Base-by-base conservation (phyloP, 768 basidiomycete genomes). In the Wakefieldia striispora region DNA sequence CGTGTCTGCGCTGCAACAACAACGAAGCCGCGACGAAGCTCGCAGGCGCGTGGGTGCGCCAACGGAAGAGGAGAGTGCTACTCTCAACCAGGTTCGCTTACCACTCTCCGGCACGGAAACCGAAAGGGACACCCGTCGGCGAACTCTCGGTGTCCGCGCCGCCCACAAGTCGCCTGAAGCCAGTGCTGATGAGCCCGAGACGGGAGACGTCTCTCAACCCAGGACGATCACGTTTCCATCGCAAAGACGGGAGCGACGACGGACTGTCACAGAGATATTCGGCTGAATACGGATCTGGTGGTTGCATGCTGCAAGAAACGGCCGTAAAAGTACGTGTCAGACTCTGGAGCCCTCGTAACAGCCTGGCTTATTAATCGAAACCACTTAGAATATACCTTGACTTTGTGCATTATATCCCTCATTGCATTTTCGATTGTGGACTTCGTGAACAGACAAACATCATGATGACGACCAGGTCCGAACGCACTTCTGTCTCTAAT, bases 1-100 rank as follows among this genome's bases (percentile, higher is more conserved):
- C 3, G 72, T 83, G 10, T 75, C 75, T 24, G 71, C 81, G 36
- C 66, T 88, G 23, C 79, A 82, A 53, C 75, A 78, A 60, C 82
- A 81, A 49, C 71, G 77, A 52, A 67, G 45, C 23, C 67, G 73
- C 8, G 63, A 72, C 47, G 62, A 63, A 26, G 72, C 67, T 45
- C 62, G 67, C 31, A 63, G 66, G 60, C 61, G 75, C 61, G 51
- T 67, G 61, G 48, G 49, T 64, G 57, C 40, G 57, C 53, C 61
- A 27, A 34, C 59, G 14, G 59, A 66, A 43, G 57, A 62, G 43
- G 63, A 70, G 17, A 47, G 50, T 4, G 27, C 58, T 24, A 53
- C 56, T 23, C 49, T 61, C 14, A 61, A 58, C 33, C 57, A 60
- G 33, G 47, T 67, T 19, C 65, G 64, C 35, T 50, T 68, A 8